phyloP scores from a whole-genome alignment of 176 grass and related monocot genomes.

The Poa pratensis region DNA sequence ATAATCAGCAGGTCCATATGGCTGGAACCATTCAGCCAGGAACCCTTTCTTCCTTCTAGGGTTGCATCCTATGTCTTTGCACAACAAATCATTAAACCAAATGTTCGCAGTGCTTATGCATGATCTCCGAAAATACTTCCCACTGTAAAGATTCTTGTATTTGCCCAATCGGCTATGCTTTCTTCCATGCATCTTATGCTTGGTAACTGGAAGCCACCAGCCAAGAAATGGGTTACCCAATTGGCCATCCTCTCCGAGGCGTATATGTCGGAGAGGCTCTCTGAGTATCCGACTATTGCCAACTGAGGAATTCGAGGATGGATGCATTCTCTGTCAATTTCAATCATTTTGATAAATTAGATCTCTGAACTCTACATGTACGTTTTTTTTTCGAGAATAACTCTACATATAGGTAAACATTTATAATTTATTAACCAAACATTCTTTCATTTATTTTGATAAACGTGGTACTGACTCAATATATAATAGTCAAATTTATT shows the following conservation, averaged over 20 bases:
- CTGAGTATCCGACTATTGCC: conserved; percentile 76
- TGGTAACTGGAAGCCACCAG: conserved; percentile 59
- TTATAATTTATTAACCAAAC: not conserved
- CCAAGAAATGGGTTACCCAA: conserved; percentile 72
- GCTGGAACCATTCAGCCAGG: conserved; percentile 75
- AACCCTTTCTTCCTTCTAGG: conserved; percentile 80
- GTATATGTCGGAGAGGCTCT: conserved; percentile 71
- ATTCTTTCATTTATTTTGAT: conserved; percentile 43
- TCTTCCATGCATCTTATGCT: conserved; percentile 80
- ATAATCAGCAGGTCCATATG: conserved; percentile 76
- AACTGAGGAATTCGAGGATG: conserved; percentile 76
- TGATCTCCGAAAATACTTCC: conserved; percentile 56
- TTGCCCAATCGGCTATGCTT: conserved; percentile 67
- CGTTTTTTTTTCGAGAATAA: not conserved
- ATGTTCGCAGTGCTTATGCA: conserved; percentile 74
- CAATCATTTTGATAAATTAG: conserved; percentile 29
- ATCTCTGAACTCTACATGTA: not conserved
- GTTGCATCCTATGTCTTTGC: conserved; percentile 74
- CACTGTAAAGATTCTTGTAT: conserved; percentile 65
- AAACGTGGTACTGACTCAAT: conserved; percentile 9
- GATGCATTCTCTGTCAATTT: conserved; percentile 69
- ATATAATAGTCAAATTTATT: conserved; percentile 17
- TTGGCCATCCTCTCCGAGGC: conserved; percentile 71
- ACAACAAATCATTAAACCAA: conserved; percentile 82
- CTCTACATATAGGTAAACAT: not conserved